These are phyloP conservation scores for Huntiella decipiens DNA, from an alignment of 2,329 filamentous ascomycete species.

Conservation along the genomic window DNA sequence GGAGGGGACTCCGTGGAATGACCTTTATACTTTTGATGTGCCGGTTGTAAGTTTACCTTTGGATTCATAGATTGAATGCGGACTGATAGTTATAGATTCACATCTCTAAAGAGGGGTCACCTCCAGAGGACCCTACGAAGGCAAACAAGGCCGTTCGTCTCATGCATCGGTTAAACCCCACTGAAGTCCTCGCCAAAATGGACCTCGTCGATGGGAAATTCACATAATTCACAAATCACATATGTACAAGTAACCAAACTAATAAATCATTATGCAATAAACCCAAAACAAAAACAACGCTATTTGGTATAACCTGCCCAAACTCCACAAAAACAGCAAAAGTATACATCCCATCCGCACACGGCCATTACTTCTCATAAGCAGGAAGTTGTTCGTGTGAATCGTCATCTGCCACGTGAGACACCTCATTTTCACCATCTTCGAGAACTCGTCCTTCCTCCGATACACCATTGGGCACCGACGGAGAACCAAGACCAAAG, in stretches of 20 bases:
- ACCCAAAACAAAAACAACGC: background rate
- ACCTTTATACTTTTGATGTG: conserved; percentile 64
- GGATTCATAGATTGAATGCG: background rate
- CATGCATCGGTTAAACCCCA: conserved; percentile 57
- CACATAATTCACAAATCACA: background rate
- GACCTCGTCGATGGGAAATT: conserved; percentile 30
- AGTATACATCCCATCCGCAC: background rate
- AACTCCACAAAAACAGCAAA: background rate
- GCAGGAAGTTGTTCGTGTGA: conserved; percentile 21
- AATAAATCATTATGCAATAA: background rate
- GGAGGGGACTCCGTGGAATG: conserved; percentile 45
- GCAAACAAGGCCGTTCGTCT: conserved; percentile 46
- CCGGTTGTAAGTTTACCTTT: conserved; percentile 43
- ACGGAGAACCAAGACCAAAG: conserved; percentile 31
- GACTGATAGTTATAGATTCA: conserved; percentile 29
- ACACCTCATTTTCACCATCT: background rate
- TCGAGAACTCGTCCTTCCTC: too few species aligned
- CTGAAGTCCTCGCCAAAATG: conserved; percentile 51
- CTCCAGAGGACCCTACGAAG: conserved; percentile 32
- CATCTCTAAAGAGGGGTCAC: conserved; percentile 36
- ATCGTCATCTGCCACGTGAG: background rate
- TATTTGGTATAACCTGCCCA: background rate
- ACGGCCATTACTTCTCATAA: conserved; percentile 19
- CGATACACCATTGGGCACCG: background rate
- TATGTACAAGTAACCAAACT: background rate